Base-by-base conservation (phyloP, 257 asterid species). In the Solanum megistacrolobum region DNA sequence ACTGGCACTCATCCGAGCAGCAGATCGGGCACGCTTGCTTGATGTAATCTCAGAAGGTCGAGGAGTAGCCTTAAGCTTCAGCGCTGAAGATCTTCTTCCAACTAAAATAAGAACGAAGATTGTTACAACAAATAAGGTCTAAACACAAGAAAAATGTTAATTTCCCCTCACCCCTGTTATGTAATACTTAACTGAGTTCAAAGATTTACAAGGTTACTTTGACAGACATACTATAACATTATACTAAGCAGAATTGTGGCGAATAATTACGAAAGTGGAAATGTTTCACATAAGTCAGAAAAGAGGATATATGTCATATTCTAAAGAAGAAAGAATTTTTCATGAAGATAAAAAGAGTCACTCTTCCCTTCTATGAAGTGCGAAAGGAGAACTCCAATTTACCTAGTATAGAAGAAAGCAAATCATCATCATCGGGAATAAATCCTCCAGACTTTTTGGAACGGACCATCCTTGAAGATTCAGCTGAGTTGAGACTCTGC, bases 351-450 rank as follows among this genome's bases (percentile, higher is more conserved):
- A 82, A 48, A 29, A 18, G 5, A 23, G 69, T 48, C 86, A 5
- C 29, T 1, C 86, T 31, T 48, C 11, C 71, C 65, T 82, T 82
- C 18, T 48, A 10, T 48, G 38, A 82, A 29, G 43, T 31, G 39
- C 27, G 31, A 27, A 36, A 27, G 85, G 68, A 46, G 39, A 82
- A 82, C 35, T 46, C 27, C 13, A 43, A 60, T 32, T 36, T 92
- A 97, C 99, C 99, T 91, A 97, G 92, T 88, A 97, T 97, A 73
- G 99, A 97, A 82, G 98, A 97, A 88, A 97, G 91, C 90, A 95
- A 89, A 92, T 97, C 98, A 90, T 95, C 95, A 84, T 97, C 98
- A 91, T 94, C 96, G n/a, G 98, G 99, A 87, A 95, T 87, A 66
- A 96, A 90, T 83, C 94, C 98, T 58, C 87, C 90, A 10, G 95